phyloP scores from a whole-genome alignment of 495 filamentous ascomycete genomes.

The Aspergillus nidulans region DNA sequence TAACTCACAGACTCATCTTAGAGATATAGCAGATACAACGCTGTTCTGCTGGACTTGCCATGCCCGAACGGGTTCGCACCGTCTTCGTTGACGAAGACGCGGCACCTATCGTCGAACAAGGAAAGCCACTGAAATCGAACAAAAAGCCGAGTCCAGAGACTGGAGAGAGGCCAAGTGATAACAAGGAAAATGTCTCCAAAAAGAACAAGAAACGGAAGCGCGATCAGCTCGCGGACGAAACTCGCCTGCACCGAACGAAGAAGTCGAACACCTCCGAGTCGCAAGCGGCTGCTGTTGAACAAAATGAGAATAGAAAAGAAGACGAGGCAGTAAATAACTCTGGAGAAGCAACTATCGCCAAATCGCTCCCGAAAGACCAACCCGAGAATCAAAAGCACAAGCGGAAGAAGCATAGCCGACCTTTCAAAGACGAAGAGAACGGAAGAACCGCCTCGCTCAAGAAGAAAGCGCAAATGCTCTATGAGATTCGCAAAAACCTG shows the following conservation, averaged over 20 bases:
- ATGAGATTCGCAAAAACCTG: slow-evolving; percentile 56
- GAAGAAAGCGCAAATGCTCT: slow-evolving; percentile 45
- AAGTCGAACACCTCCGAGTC: neutral
- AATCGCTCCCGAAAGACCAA: neutral
- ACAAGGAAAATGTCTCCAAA: slow-evolving; percentile 26
- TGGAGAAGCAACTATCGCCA: neutral
- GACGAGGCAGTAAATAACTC: neutral
- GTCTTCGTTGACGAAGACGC: slow-evolving; percentile 33
- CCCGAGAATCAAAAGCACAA: slow-evolving; percentile 12
- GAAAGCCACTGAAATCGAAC: neutral
- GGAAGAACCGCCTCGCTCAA: slow-evolving; percentile 32
- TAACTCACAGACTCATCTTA: neutral
- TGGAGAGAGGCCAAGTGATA: slow-evolving; percentile 10
- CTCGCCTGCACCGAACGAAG: neutral
- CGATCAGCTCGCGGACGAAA: slow-evolving; percentile 22
- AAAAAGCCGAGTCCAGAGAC: slow-evolving; percentile 12
- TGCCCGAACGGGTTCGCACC: slow-evolving; percentile 49
- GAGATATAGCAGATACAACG: neutral
- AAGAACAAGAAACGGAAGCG: slow-evolving; percentile 46
- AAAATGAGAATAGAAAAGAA: neutral
- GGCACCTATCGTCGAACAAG: slow-evolving; percentile 7
- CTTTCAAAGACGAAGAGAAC: slow-evolving; percentile 3
- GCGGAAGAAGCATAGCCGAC: neutral
- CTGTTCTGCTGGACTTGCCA: slow-evolving; percentile 20
- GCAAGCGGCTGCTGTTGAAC: slow-evolving; percentile 1